phyloP scores from a whole-genome alignment of 2,329 filamentous ascomycete genomes.

The Xylaria sp. region DNA sequence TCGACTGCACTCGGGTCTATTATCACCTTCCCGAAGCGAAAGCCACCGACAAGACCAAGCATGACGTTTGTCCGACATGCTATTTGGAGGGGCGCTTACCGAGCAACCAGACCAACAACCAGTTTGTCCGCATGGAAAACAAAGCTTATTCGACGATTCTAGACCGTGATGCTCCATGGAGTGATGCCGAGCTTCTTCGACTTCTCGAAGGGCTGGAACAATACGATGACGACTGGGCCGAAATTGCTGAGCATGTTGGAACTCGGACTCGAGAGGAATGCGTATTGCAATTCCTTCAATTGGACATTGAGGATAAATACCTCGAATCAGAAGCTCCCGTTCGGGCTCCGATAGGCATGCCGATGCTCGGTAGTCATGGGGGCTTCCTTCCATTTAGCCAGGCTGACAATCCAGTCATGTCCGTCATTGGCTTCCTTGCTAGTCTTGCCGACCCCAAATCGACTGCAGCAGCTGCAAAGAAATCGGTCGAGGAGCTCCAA shows the following conservation, averaged over 20 bases:
- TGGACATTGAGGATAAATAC: constrained; percentile 98
- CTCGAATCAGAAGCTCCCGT: constrained; percentile 74
- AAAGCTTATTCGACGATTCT: constrained; percentile 78
- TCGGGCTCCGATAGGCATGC: constrained; percentile 61
- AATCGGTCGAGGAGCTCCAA: constrained; percentile 85
- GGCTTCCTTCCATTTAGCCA: constrained; percentile 89
- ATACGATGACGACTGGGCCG: constrained; percentile 95
- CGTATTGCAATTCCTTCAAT: constrained; percentile 91
- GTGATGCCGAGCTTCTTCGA: constrained; percentile 85
- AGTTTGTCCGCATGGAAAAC: constrained; percentile 91
- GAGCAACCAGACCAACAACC: constrained; percentile 74
- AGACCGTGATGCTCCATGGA: constrained; percentile 88
- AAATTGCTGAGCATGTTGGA: constrained; percentile 89
- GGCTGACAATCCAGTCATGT: constrained; percentile 95
- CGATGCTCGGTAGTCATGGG: constrained; percentile 72
- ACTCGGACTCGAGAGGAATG: constrained; percentile 94
- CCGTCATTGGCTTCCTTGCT: constrained; percentile 91
- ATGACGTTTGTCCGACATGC: constrained; percentile 90
- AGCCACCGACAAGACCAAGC: constrained; percentile 68
- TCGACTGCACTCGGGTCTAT: constrained; percentile 77
- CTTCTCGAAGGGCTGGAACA: constrained; percentile 89
- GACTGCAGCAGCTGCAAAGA: constrained; percentile 87
- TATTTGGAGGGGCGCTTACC: constrained; percentile 86
- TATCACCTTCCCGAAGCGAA: constrained; percentile 65
- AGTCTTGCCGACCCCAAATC: constrained; percentile 88